These are phyloP conservation scores for Mortierella sp. DNA, from an alignment of 371 early-diverging fungal species.

Conservation along the genomic window DNA sequence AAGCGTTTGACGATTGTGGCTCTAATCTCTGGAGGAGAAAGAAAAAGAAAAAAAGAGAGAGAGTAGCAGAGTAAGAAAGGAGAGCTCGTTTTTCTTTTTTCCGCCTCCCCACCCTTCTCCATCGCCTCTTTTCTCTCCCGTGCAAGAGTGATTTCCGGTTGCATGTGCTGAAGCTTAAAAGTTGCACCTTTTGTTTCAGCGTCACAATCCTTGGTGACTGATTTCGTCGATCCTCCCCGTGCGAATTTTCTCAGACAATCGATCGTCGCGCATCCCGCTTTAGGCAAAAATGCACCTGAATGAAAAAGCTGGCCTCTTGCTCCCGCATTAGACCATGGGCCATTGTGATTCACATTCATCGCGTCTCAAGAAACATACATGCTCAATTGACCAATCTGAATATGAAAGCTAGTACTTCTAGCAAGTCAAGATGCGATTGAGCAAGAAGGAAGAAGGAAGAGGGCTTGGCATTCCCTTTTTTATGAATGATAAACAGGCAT, in stretches of 20 bases:
- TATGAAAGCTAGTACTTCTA: neutral
- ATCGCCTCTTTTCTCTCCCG: neutral
- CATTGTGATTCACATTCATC: neutral
- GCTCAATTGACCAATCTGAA: neutral
- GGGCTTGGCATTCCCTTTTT: neutral
- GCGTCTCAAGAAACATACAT: neutral
- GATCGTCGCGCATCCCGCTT: neutral
- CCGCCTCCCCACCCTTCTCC: neutral
- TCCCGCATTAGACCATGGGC: neutral
- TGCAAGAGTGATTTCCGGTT: neutral
- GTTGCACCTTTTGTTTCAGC: too few species aligned
- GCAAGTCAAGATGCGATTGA: neutral
- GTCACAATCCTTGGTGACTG: neutral
- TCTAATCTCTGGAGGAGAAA: neutral
- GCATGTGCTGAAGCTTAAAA: neutral
- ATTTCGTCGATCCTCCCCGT: neutral
- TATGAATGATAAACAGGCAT: neutral
- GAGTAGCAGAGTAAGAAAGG: neutral
- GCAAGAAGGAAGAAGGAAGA: neutral
- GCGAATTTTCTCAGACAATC: neutral
- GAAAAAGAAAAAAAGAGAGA: neutral
- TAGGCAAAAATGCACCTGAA: neutral
- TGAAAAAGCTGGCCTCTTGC: neutral
- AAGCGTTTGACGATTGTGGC: neutral
- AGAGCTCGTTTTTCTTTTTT: neutral